Percentiles rank a stretch among this genome's conserved stretches.
Conservation (phyloP, 2,329 filamentous ascomycete genomes). For the Falciphora oryzae region DNA sequence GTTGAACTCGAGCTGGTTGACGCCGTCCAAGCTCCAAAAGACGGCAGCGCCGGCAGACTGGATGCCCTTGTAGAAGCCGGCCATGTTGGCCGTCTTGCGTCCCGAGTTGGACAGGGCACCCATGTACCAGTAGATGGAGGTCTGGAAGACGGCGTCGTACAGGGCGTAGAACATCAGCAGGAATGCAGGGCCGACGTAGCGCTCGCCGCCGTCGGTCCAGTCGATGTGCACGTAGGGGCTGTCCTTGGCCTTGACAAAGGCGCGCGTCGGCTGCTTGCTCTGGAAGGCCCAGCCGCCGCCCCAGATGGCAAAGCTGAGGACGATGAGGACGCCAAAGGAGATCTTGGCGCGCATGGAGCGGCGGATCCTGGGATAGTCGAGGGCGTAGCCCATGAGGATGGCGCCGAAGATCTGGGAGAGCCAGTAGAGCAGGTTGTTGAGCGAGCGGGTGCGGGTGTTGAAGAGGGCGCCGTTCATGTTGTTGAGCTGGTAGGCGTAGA, state of each 20-base stretch:
- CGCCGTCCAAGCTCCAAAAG: slow-evolving; percentile 64
- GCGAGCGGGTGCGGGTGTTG: slow-evolving; percentile 64
- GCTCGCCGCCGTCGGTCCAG: slow-evolving; percentile 46
- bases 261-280: slow-evolving; percentile 50
- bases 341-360: slow-evolving; percentile 63
- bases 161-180: slow-evolving; percentile 88
- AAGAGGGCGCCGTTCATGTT: slow-evolving; percentile 65
- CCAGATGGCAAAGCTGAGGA: slow-evolving; percentile 73
- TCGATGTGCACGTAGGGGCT: slow-evolving; percentile 38
- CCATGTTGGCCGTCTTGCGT: slow-evolving; percentile 86
- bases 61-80: slow-evolving; percentile 52
- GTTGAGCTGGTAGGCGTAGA: slow-evolving; percentile 72
- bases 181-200: slow-evolving; percentile 47
- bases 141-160: slow-evolving; percentile 88
- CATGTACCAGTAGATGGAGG: slow-evolving; percentile 92
- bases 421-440: slow-evolving; percentile 79
- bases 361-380: slow-evolving; percentile 56
- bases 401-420: slow-evolving; percentile 72
- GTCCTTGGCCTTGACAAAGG: slow-evolving; percentile 19
- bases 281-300: slow-evolving; percentile 78
- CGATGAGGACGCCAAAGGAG: slow-evolving; percentile 55
- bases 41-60: slow-evolving; percentile 82
- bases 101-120: slow-evolving; percentile 88
- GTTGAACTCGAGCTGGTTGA: slow-evolving; percentile 55
- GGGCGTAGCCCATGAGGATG: slow-evolving; percentile 62